Evolutionary conservation across 495 filamentous ascomycete genomes (phyloP).

Genomic region (Ramalina intermedia): DNA sequence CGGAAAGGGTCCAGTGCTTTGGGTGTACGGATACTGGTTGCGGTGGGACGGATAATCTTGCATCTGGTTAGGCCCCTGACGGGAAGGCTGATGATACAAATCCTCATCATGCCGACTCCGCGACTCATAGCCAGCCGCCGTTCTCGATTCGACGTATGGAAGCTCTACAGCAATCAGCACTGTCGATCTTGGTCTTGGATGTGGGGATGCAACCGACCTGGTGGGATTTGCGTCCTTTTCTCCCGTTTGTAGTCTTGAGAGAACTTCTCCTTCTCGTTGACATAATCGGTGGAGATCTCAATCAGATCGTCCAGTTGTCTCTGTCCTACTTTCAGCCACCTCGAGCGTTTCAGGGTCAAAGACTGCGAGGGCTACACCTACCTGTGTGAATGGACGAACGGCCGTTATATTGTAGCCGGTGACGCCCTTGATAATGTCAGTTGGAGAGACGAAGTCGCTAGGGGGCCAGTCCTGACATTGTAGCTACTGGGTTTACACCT

Average conservation of each 20-base stretch:
- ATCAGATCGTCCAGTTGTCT: slow-evolving; percentile 14
- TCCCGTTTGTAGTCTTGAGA: slow-evolving; percentile 9
- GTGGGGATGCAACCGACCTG: too few relatives aligned
- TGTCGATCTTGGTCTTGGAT: too few relatives aligned
- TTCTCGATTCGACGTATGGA: too few relatives aligned
- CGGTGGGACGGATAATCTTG: background rate
- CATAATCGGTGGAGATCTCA: slow-evolving; percentile 12
- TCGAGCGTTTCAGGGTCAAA: background rate
- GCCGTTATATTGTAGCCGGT: slow-evolving; percentile 14
- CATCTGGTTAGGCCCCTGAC: background rate
- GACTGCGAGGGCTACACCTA: background rate
- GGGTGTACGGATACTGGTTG: too few relatives aligned
- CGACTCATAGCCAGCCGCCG: too few relatives aligned
- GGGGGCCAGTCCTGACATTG: slow-evolving; percentile 40
- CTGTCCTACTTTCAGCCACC: slow-evolving; percentile 3
- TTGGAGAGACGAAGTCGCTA: background rate
- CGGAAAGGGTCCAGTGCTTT: background rate
- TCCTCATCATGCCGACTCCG: too few relatives aligned
- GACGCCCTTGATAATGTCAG: slow-evolving; percentile 11
- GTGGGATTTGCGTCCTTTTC: too few relatives aligned
- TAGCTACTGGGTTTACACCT: slow-evolving; percentile 73
- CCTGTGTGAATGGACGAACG: slow-evolving; percentile 16
- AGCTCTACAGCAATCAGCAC: too few relatives aligned
- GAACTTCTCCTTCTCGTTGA: slow-evolving; percentile 10
- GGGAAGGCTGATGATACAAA: too few relatives aligned